Evolutionary conservation across 164 flowering plant genomes (phyloP).

Genomic region (Piper betle): DNA sequence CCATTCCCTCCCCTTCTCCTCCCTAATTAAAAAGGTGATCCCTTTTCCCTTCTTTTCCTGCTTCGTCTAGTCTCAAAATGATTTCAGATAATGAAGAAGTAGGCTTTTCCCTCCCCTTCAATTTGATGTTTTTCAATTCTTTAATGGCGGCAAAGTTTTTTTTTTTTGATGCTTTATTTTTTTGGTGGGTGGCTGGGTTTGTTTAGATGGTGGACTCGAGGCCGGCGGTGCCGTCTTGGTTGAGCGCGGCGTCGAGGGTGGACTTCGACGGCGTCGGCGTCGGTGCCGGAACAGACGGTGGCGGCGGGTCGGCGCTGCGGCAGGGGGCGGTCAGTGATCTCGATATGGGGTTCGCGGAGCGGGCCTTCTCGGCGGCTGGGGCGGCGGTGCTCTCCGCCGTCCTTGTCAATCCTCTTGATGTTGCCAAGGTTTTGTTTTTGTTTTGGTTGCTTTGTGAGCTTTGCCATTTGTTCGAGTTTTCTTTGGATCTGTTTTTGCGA

Average conservation of each 20-base stretch:
- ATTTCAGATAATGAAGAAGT: no score
- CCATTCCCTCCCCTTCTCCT: background rate
- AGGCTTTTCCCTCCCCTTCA: no score
- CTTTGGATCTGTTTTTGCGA: background rate
- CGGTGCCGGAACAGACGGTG: background rate
- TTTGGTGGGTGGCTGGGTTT: background rate
- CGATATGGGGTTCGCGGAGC: slow-evolving; percentile 48
- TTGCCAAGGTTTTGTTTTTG: slow-evolving; percentile 55
- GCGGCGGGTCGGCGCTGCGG: slow-evolving; percentile 4
- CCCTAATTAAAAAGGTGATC: background rate
- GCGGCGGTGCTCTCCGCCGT: slow-evolving; percentile 85
- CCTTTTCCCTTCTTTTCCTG: background rate
- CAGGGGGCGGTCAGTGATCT: slow-evolving; percentile 17
- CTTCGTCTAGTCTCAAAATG: background rate
- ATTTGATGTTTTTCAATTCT: no score
- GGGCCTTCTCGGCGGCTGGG: slow-evolving; percentile 82
- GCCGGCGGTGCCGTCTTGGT: slow-evolving; percentile 23
- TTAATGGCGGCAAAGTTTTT: background rate
- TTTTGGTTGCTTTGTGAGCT: background rate
- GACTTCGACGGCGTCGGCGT: slow-evolving; percentile 13
- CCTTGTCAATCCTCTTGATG: slow-evolving; percentile 92
- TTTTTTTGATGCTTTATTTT: background rate
- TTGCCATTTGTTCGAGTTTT: background rate
- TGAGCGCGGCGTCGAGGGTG: slow-evolving; percentile 20
- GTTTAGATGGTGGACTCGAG: slow-evolving; percentile 21